Conservation (phyloP, 208 protist species). For the Wallacemonas rigidus region DNA sequence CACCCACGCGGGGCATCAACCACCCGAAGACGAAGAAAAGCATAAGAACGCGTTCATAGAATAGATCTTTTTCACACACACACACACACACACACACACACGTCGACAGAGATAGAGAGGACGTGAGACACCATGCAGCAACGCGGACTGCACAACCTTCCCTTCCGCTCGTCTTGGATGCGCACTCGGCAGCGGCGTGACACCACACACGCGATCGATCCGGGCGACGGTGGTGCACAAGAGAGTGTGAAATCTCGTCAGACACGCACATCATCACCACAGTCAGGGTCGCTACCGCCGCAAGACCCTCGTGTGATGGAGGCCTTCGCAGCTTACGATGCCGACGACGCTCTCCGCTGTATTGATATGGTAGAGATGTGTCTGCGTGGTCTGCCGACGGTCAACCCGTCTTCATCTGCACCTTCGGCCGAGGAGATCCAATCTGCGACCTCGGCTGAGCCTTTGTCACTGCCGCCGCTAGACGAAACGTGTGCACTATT, state of each 20-base stretch:
- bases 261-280: background rate
- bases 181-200: background rate
- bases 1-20: too few relatives aligned
- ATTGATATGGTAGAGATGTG: background rate
- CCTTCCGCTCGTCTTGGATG: conserved; percentile 12
- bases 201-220: too few relatives aligned
- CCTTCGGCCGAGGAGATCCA: background rate
- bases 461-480: background rate
- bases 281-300: background rate
- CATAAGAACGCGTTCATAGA: too few relatives aligned
- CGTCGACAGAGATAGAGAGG: background rate
- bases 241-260: background rate
- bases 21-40: too few relatives aligned
- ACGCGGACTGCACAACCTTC: background rate
- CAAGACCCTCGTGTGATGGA: background rate
- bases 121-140: background rate
- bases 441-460: background rate
- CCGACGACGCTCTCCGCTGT: background rate
- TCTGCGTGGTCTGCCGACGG: background rate
- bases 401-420: background rate
- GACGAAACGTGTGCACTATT: conserved; percentile 7
- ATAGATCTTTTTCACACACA: background rate
- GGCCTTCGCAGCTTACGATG: conserved; percentile 3
- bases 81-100: too few relatives aligned
- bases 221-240: too few relatives aligned